Evolutionary conservation across 345 rosid genomes (phyloP).

Genomic region (Laguncularia racemosa): DNA sequence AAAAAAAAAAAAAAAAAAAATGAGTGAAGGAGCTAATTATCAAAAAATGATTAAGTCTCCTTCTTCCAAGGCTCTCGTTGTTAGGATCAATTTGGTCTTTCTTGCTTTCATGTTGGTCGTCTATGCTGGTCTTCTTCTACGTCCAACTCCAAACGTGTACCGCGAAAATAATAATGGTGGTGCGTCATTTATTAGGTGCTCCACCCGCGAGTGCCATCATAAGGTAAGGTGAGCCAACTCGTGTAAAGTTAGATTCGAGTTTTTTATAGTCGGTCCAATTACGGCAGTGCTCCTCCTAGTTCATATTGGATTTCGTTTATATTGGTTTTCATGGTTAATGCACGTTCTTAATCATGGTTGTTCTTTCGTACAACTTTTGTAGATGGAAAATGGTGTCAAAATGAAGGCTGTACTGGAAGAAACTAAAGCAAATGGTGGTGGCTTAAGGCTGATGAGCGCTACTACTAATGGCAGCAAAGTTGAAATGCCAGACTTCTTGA

Average conservation of each 20-base stretch:
- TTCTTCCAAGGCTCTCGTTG: conserved; percentile 55
- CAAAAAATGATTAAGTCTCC: conserved; percentile 43
- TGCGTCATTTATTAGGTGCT: conserved; percentile 66
- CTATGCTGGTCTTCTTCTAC: conserved; percentile 47
- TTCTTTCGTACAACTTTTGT: not conserved
- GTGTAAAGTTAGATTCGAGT: not conserved
- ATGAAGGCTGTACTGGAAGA: conserved; percentile 53
- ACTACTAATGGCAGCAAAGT: conserved; percentile 32
- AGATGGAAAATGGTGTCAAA: conserved; percentile 50
- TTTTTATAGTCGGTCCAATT: not conserved
- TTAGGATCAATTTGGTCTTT: conserved; percentile 56
- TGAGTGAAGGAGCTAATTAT: conserved; percentile 19
- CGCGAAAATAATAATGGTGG: conserved; percentile 27
- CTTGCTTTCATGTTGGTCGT: conserved; percentile 55
- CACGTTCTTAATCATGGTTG: not conserved
- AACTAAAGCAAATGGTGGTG: conserved; percentile 6
- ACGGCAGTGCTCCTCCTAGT: not conserved
- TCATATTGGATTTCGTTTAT: too few relatives aligned
- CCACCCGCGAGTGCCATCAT: conserved; percentile 68
- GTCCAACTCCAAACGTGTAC: conserved; percentile 28
- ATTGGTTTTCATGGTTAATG: not conserved
- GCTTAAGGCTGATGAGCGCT: not conserved
- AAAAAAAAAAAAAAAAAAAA: conserved; percentile 1
- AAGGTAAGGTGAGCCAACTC: conserved; percentile 80
- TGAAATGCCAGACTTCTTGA: conserved; percentile 57